These are phyloP conservation scores for Fusarium foetens DNA, from an alignment of 2,329 filamentous ascomycete genomes.

Conservation along the genomic window DNA sequence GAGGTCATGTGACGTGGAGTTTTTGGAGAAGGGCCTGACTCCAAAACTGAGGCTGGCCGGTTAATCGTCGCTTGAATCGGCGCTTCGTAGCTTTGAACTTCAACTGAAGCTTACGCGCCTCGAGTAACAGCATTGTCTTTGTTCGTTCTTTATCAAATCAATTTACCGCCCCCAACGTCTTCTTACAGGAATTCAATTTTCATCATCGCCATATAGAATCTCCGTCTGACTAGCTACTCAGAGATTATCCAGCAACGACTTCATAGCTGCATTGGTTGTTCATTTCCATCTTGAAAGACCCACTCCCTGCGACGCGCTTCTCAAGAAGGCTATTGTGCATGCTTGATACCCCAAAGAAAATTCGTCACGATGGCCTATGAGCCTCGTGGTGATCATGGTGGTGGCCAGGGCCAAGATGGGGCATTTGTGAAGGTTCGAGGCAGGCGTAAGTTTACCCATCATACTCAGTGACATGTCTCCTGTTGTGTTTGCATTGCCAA, in stretches of 20 bases:
- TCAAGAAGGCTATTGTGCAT: conserved; percentile 37
- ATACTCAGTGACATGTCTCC: background rate
- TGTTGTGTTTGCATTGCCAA: background rate
- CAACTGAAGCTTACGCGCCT: conserved; percentile 30
- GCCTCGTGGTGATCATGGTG: conserved; percentile 61
- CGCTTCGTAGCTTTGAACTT: conserved; percentile 33
- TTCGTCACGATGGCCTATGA: conserved; percentile 62
- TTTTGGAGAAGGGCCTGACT: conserved; percentile 7
- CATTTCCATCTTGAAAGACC: conserved; percentile 15
- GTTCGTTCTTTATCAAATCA: conserved; percentile 18
- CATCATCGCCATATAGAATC: background rate
- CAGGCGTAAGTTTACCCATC: conserved; percentile 57
- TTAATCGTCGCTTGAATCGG: conserved; percentile 35
- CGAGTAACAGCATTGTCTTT: conserved; percentile 19
- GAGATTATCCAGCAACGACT: background rate
- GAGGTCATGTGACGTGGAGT: conserved; percentile 13
- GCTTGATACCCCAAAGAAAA: conserved; percentile 34
- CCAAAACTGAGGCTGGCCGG: conserved; percentile 12
- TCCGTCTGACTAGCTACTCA: background rate
- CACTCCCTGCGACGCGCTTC: conserved; percentile 36
- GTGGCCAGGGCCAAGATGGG: conserved; percentile 55
- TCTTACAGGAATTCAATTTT: background rate
- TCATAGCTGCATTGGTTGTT: background rate
- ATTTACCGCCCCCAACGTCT: background rate
- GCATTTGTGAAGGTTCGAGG: conserved; percentile 62